Percentiles rank a stretch among this genome's conserved stretches.
Conservation (phyloP, 2,329 filamentous ascomycete species). For the Karstenula rhodostoma region DNA sequence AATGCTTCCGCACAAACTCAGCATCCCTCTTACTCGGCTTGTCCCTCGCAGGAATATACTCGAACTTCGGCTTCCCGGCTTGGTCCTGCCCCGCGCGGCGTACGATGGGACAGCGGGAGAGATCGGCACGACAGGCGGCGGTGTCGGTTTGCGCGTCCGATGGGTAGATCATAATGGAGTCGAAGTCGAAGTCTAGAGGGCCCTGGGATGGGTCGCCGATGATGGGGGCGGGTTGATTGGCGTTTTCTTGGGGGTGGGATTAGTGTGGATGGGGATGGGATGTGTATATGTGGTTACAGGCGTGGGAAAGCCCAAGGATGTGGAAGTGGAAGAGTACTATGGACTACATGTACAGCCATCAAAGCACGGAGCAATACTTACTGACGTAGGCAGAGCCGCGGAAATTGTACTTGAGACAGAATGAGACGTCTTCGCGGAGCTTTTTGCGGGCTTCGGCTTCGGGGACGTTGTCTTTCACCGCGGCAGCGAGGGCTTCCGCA, state of each 20-base stretch:
- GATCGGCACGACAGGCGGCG: not conserved
- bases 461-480: not conserved
- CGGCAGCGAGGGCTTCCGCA: not conserved
- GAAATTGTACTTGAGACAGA: constrained; percentile 6
- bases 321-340: too few species aligned
- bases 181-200: constrained; percentile 3
- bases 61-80: not conserved
- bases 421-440: not conserved
- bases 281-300: too few species aligned
- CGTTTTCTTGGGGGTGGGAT: not conserved
- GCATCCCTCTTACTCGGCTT: constrained; percentile 1
- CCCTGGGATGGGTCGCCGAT: not conserved
- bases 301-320: too few species aligned
- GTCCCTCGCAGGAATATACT: not conserved
- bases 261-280: too few species aligned
- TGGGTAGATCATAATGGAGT: constrained; percentile 13
- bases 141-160: constrained; percentile 1
- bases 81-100: not conserved
- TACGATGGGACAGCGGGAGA: not conserved
- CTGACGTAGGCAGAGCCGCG: constrained; percentile 1
- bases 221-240: not conserved
- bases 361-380: not conserved
- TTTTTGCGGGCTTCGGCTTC: not conserved
- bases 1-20: constrained; percentile 5
- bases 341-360: too few species aligned